Base-by-base conservation (phyloP, 768 basidiomycete genomes). In the Tylopilus vinaceipallidus region DNA sequence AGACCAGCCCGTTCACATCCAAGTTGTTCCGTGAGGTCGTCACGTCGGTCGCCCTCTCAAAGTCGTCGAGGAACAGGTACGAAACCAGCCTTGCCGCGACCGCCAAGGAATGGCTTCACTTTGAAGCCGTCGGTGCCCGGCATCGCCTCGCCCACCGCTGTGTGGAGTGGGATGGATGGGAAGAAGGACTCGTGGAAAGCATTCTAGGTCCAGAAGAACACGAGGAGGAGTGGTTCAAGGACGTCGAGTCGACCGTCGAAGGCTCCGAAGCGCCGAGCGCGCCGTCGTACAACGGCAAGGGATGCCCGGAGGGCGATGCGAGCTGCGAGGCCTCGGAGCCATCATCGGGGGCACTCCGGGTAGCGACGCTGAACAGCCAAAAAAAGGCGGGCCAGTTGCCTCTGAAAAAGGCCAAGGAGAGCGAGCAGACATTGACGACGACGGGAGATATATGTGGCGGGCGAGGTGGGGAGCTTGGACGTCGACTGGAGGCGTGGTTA, bases 161-260 rank as follows among this genome's bases (percentile, higher is more conserved):
- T 56, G 80, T 77, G 30, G 90, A 93, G 62, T 92, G 90, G 90
- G 90, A 92, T 57, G 91, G 90, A 2, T 93, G 91, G 90, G 90
- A 93, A 61, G 90, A 92, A 62, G 89, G 88, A 0, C 73, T 93
- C 16, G 79, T 87, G 2, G 81, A 83, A 6, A 83, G 81, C 49
- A 88, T 91, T 27, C 73, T 92, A 17, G 88, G 88, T 1, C 78
- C 82, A 0, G 84, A 81, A 57, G 87, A 88, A 17, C 65, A 75
- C 42, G 84, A 90, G 57, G 80, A 80, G 6, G 84, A 86, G 43
- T 90, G 86, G 88, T 81, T 85, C 64, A 74, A 72, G 57, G 73
- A 73, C 41, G 57, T 59, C 5, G 70, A 71, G 22, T 55, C 55
- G 19, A 56, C 60, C 2, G 53, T 53, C 29, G 60, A 54, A 3